These are phyloP conservation scores for Rhodamnia argentea DNA, from an alignment of 345 rosid species.

Conservation along the genomic window DNA sequence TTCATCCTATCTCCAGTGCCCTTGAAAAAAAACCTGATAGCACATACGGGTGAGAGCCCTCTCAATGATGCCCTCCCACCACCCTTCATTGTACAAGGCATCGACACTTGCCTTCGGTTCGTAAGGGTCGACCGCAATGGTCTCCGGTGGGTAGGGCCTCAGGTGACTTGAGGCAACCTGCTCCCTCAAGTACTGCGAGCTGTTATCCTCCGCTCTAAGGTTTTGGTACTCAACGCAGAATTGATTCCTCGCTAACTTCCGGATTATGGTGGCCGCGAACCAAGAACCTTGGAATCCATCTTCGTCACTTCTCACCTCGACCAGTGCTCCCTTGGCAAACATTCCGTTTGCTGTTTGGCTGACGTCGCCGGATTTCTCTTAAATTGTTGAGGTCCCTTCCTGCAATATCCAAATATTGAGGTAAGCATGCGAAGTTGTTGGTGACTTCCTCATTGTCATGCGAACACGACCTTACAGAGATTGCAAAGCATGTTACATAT, in stretches of 20 bases:
- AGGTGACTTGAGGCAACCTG: slow-evolving; percentile 6
- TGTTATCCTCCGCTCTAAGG: slow-evolving; percentile 36
- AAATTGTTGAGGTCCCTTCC: neutral
- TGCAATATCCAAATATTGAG: neutral
- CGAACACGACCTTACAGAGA: neutral
- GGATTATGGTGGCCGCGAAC: slow-evolving; percentile 41
- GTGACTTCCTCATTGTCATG: neutral
- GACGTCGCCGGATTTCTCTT: neutral
- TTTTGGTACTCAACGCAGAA: slow-evolving; percentile 36
- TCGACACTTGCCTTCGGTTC: slow-evolving; percentile 35
- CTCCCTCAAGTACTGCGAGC: slow-evolving; percentile 6
- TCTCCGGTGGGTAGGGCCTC: slow-evolving; percentile 45
- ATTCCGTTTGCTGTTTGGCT: neutral
- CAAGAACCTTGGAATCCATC: slow-evolving; percentile 65
- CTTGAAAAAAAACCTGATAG: slow-evolving; percentile 30
- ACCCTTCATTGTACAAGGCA: slow-evolving; percentile 49
- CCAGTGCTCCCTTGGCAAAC: slow-evolving; percentile 11
- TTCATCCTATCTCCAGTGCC: slow-evolving; percentile 30
- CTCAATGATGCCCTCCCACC: slow-evolving; percentile 54
- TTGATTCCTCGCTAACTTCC: slow-evolving; percentile 12
- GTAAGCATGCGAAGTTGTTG: neutral
- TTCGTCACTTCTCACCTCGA: slow-evolving; percentile 57
- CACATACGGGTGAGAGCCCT: slow-evolving; percentile 15
- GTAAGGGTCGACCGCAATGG: slow-evolving; percentile 12
- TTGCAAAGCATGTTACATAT: neutral